Base-by-base conservation (phyloP, 768 basidiomycete genomes). In the Tubosaeta sp. region DNA sequence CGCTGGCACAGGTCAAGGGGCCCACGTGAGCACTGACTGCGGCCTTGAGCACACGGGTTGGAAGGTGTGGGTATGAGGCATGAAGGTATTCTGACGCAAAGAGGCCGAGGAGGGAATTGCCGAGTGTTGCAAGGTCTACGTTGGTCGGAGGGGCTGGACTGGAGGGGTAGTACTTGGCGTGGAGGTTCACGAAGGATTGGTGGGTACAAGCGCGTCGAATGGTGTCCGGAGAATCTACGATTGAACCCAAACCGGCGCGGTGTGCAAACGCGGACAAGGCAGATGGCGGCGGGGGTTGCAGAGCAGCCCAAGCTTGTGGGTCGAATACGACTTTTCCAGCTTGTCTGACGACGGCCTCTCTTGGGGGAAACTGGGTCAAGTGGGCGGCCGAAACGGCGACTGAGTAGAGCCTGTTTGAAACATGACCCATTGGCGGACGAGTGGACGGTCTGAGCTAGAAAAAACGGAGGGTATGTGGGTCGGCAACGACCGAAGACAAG, bases 1-100 rank as follows among this genome's bases (percentile, higher is more conserved):
- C 85, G 57, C 77, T 82, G 35, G 89, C 83, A 62, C 90, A 92
- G 6, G 87, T 85, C 57, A 81, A 72, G 14, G 90, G 85, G 13
- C 95, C 95, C 29, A 94, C 94, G 68, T 91, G 90, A 48, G 93
- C 90, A 36, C 90, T 93, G 51, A 95, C 82, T 13, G 90, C 93
- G 6, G 90, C 88, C 71, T 96, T 94, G 59, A 91, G 71, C 21
- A 93, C 93, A 48, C 90, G 84, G 19, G 91, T 93, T 2, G 95
- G 95, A 24, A 98, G 79, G 63, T 94, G 86, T 0, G 95, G 95
- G 68, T 87, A 97, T 40, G 82, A 76, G 12, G 84, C 75, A 49
- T 87, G 78, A 35, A 96, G 71, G 64, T 86, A 83, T 70, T 98
- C 94, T 3, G 90, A 59, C 21, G 91, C 87, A 65, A 96, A 94